Percentiles rank a stretch among this genome's conserved stretches.
These are phyloP conservation scores for Mycothermus thermophilus DNA, from an alignment of 495 filamentous ascomycete species.

Conservation along the genomic window DNA sequence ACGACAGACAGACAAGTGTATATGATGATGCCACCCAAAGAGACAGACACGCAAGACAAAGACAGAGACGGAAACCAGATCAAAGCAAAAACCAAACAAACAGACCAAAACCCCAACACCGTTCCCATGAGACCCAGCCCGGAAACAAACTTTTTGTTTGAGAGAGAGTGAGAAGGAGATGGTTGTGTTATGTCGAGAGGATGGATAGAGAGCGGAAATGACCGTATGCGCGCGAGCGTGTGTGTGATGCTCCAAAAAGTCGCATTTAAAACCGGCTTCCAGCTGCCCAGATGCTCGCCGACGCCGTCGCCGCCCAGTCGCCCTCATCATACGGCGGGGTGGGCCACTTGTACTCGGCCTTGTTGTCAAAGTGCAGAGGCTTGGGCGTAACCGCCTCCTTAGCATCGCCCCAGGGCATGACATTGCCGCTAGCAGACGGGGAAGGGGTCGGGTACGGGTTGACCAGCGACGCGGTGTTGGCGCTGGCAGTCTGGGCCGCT, in stretches of 20 bases:
- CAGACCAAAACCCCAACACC: conserved; percentile 5
- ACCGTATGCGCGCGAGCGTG: no score
- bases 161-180: background rate
- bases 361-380: conserved; percentile 27
- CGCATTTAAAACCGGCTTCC: conserved; percentile 38
- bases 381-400: conserved; percentile 50
- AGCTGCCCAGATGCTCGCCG: conserved; percentile 61
- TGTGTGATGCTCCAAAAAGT: no score
- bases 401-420: conserved; percentile 52
- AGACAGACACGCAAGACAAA: no score
- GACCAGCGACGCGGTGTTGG: conserved; percentile 45
- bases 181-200: background rate
- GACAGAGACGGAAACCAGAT: no score
- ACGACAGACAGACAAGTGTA: conserved; percentile 7
- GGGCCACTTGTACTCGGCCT: conserved; percentile 62
- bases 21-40: conserved; percentile 10
- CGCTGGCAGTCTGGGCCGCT: conserved; percentile 42
- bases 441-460: conserved; percentile 88
- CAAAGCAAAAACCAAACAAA: no score
- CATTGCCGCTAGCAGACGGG: conserved; percentile 68
- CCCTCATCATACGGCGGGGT: conserved; percentile 86
- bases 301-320: conserved; percentile 73
- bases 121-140: conserved; percentile 11
- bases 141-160: conserved; percentile 1
- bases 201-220: conserved; percentile 3